Conservation (phyloP, 169 alveolate genomes). For the Plasmodium vivax region DNA sequence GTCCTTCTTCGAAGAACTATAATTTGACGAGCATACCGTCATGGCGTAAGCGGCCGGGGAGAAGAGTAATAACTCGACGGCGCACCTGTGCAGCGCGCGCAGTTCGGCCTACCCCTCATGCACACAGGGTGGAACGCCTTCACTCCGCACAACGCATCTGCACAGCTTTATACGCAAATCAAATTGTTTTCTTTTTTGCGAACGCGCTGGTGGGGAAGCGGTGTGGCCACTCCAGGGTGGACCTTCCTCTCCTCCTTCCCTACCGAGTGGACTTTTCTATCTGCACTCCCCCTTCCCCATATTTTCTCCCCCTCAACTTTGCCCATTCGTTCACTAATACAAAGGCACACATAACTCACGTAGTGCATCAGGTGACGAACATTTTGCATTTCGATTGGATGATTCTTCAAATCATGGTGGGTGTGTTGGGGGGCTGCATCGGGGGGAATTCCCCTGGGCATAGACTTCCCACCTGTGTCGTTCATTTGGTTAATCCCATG, state of each 20-base stretch:
- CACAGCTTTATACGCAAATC: background rate
- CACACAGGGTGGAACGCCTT: background rate
- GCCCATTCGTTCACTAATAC: background rate
- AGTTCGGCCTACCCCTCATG: background rate
- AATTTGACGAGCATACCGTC: background rate
- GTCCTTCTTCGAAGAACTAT: background rate
- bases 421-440: background rate
- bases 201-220: background rate
- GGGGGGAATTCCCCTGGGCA: background rate
- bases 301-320: background rate
- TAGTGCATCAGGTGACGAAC: slow-evolving; percentile 10
- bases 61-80: background rate
- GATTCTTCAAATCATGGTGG: background rate
- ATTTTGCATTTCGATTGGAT: background rate
- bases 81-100: background rate
- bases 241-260: too few species aligned
- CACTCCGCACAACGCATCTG: background rate
- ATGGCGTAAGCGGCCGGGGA: background rate
- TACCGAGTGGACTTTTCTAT: background rate
- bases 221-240: background rate
- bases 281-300: background rate
- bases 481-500: background rate
- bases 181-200: background rate
- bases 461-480: background rate
- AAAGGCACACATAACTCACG: slow-evolving; percentile 30